Evolutionary conservation across 148 eudicot species (phyloP), one percentile per base, ranked within the genome.

Genomic region (Salicornia ramosissima): DNA sequence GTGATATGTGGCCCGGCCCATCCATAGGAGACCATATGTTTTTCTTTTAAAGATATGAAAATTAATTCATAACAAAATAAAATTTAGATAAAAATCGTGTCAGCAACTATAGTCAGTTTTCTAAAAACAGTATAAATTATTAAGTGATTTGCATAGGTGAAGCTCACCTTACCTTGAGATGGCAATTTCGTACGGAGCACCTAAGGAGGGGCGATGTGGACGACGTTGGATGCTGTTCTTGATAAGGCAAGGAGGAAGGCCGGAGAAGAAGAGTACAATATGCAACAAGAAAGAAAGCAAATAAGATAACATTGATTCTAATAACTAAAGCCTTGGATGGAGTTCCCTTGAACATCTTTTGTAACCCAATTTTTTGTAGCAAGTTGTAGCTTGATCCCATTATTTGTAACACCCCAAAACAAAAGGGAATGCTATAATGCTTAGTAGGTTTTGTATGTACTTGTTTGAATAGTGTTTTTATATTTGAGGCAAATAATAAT

Each of bases 161-260:
- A 64, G 84, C 96, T 88, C 88, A 94, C 96, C 94, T 93, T 83
- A 93, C 98, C 98, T 90, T 86, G 90, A 78, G 96, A 79, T 83
- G 90, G 71, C 96, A 90, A 21, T 78, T 84, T 52, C 83, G 88
- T 56, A 85, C 70, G 0, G 96, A 82, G 70, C 98, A 93, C 60
- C n/a, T n/a, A n/a, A n/a, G n/a, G n/a, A n/a, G n/a, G n/a, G 84
- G 57, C 40, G 86, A 75, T 3, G 82, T 60, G 10, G 80, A 66
- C 1, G 82, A 68, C 0, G 84, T 36, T 2, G 47, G 16, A 33
- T 34, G 78, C 29, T 65, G 72, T n/a, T 80, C 78, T 51, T 51
- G 81, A 71, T 85, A 85, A 24, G 70, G 10, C 6, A 84, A 79
- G 10, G 83, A 49, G 22, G 87, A 78, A 18, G 89, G 97, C 56